A percentile compares a stretch with the other conserved stretches of the same genome.
Evolutionary conservation across 2,329 filamentous ascomycete species (phyloP).

Genomic region (Cladosporium sp.): DNA sequence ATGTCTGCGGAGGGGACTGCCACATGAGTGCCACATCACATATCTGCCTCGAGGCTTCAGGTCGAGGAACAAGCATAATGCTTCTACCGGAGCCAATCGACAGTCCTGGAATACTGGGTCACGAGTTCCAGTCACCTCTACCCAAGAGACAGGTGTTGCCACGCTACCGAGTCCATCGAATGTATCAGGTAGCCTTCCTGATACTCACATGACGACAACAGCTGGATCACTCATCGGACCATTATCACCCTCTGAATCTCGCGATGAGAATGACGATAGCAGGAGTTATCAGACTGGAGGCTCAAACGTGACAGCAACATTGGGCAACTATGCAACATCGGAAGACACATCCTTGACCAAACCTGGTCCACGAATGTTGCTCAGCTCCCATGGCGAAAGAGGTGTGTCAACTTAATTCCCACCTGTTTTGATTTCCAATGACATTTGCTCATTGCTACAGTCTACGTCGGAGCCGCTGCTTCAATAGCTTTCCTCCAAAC

Average conservation of each 20-base stretch:
- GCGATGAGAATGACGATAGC: slow-evolving; percentile 12
- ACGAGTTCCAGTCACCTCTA: background rate
- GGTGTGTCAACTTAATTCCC: slow-evolving; percentile 37
- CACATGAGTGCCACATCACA: slow-evolving; percentile 8
- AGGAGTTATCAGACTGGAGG: background rate
- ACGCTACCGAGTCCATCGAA: background rate
- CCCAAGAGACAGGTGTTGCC: background rate
- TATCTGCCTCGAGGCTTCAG: slow-evolving; percentile 11
- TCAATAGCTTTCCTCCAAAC: slow-evolving; percentile 59
- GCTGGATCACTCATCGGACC: background rate
- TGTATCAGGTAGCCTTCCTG: no score
- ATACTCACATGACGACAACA: background rate
- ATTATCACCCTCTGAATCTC: slow-evolving; percentile 7
- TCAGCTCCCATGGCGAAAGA: slow-evolving; percentile 55
- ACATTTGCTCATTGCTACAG: slow-evolving; percentile 31
- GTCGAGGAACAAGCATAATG: background rate
- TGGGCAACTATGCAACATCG: background rate
- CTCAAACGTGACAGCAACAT: background rate
- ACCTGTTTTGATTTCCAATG: no score
- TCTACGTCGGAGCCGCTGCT: slow-evolving; percentile 54
- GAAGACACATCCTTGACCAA: background rate
- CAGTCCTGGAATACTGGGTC: background rate
- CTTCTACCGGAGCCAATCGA: background rate
- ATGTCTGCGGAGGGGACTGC: slow-evolving; percentile 6
- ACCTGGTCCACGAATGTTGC: slow-evolving; percentile 45